Conservation (phyloP, 768 basidiomycete genomes). For the Mycena venus region DNA sequence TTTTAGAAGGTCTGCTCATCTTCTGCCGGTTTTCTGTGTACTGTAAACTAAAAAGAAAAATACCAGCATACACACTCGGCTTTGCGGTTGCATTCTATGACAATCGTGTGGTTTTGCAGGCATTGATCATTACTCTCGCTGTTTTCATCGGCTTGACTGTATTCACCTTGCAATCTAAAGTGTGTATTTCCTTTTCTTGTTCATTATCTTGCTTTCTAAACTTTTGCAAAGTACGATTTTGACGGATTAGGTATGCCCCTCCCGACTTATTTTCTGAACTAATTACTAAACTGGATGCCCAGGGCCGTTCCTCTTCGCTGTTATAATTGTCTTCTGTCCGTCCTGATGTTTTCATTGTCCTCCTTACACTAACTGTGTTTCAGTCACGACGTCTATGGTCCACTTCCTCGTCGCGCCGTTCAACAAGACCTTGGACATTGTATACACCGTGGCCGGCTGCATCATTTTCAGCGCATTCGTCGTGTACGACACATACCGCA, state of each 20-base stretch:
- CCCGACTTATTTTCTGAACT: not conserved
- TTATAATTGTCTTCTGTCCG: slow-evolving; percentile 82
- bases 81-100: slow-evolving; percentile 83
- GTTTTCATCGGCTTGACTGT: slow-evolving; percentile 94
- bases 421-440: slow-evolving; percentile 80
- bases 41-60: too few species aligned
- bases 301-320: slow-evolving; percentile 85
- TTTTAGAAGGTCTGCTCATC: slow-evolving; percentile 69
- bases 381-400: slow-evolving; percentile 12
- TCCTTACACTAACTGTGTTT: not conserved
- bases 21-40: not conserved
- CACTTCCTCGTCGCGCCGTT: slow-evolving; percentile 65
- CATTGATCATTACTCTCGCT: slow-evolving; percentile 88
- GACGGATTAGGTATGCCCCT: slow-evolving; percentile 72
- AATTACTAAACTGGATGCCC: not conserved
- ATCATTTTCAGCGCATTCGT: slow-evolving; percentile 91
- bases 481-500: slow-evolving; percentile 90
- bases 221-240: slow-evolving; percentile 83
- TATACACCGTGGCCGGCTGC: slow-evolving; percentile 85
- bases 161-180: slow-evolving; percentile 95
- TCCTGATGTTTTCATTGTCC: not conserved
- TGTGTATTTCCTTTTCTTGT: slow-evolving; percentile 36
- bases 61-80: slow-evolving; percentile 87
- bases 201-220: slow-evolving; percentile 28
- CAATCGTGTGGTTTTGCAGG: slow-evolving; percentile 85